Base-by-base conservation (phyloP, 768 basidiomycete species). In the Rhizopogon vinicolor region DNA sequence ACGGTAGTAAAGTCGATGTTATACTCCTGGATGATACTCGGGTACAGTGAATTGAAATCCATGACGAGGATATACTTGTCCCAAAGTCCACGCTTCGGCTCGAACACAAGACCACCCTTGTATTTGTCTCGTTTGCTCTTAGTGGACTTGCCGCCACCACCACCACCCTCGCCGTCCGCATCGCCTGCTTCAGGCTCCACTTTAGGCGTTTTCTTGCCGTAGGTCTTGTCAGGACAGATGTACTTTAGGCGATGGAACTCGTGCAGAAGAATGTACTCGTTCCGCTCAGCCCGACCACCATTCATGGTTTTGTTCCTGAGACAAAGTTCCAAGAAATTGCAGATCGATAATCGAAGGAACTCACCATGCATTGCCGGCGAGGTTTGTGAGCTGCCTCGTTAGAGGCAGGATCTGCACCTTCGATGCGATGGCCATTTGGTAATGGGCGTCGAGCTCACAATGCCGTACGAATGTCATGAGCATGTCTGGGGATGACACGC, bases 31-130 rank as follows among this genome's bases (percentile, higher is more conserved):
- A 99, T 99, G 76, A 99, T 99, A 69, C 91, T 94, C 6, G 97
- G 97, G 68, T 99, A 99, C 54, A 99, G 78, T 58, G 94, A 97
- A 72, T 99, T 99, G 85, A 98, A 99, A 71, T 99, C 97, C 97
- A 99, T 99, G 71, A 99, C 97, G 16, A 99, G 80, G 71, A 98
- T 90, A 67, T 80, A 97, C 63, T 87, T 95, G 75, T 98, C 97
- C 91, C 93, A 98, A 41, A 99, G 75, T 10, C 95, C 93, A 52
- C 91, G 79, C 74, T 97, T 95, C 2, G 97, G 97, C 56, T 97
- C 92, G 60, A 99, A 94, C 18, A 99, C 97, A 51, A 98, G 79
- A 71, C 97, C 97, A 68, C 97, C 97, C 73, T 98, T 97, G 76
- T 93, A 99, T 73, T 98, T 98, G 73, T 98, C 96, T 50, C 85